A percentile compares a stretch with the other conserved stretches of the same genome.
Evolutionary conservation across 768 basidiomycete species (phyloP).

Genomic region (Naganishia friedmannii): DNA sequence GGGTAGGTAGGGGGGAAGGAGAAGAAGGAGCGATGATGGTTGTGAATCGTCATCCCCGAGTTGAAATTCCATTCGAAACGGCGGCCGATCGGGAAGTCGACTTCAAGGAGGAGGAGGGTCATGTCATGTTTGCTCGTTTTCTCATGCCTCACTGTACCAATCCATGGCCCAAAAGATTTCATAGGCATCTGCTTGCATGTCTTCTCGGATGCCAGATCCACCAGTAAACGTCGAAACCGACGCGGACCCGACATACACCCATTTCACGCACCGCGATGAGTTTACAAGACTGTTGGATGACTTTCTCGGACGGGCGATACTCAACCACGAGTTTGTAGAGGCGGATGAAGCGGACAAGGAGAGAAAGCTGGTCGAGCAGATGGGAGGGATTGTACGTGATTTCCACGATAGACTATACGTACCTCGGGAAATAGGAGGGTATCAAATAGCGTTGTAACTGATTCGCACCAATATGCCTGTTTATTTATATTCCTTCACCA

Average conservation of each 20-base stretch:
- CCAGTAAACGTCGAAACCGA: conserved; percentile 21
- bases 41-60: conserved; percentile 18
- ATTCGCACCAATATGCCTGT: not conserved
- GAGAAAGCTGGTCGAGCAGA: conserved; percentile 36
- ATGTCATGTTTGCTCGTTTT: no score
- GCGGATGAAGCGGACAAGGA: conserved; percentile 55
- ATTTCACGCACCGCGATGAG: conserved; percentile 56
- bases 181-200: no score
- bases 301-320: conserved; percentile 57
- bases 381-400: conserved; percentile 47
- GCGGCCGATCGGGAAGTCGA: no score
- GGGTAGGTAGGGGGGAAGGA: not conserved
- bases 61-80: not conserved
- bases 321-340: conserved; percentile 55
- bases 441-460: conserved; percentile 25
- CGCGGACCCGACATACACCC: conserved; percentile 46
- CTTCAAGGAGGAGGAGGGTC: no score
- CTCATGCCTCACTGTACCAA: no score
- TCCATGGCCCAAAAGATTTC: no score
- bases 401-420: not conserved
- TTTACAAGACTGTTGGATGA: conserved; percentile 59
- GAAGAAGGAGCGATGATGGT: not conserved
- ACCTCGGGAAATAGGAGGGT: not conserved
- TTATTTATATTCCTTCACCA: not conserved
- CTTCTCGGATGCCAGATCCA: not conserved